These are phyloP conservation scores for Penicillium aurantiogriseum DNA, from an alignment of 2,329 filamentous ascomycete species.

Conservation along the genomic window DNA sequence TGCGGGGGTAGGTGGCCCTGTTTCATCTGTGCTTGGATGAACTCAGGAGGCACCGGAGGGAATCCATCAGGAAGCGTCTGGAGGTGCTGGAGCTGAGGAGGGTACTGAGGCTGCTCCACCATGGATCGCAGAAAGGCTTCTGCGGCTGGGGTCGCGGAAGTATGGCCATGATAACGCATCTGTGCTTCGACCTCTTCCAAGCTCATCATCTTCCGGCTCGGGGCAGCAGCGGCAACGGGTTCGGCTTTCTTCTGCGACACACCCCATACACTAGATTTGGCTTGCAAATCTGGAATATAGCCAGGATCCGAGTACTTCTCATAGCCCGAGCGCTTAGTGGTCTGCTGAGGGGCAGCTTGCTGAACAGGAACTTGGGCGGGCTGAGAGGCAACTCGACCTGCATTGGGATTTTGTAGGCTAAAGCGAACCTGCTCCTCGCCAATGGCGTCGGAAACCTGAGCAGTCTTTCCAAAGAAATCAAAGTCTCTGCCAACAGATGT, in stretches of 20 bases:
- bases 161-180: conserved; percentile 67
- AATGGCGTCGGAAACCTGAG: conserved; percentile 79
- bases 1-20: conserved; percentile 39
- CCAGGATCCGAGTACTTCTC: conserved; percentile 85
- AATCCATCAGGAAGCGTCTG: conserved; percentile 33
- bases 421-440: conserved; percentile 88
- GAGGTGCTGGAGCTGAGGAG: conserved; percentile 35
- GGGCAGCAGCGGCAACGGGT: conserved; percentile 21
- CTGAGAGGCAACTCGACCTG: conserved; percentile 35
- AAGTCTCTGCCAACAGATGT: conserved; percentile 80
- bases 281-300: conserved; percentile 84
- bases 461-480: conserved; percentile 93
- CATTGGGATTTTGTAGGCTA: conserved; percentile 66
- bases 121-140: conserved; percentile 30
- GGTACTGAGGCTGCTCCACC: conserved; percentile 29
- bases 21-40: conserved; percentile 46
- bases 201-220: conserved; percentile 78
- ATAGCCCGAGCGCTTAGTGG: conserved; percentile 76
- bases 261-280: conserved; percentile 91
- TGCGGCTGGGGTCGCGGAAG: conserved; percentile 25
- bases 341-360: conserved; percentile 46
- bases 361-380: conserved; percentile 38
- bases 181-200: conserved; percentile 95
- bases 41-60: conserved; percentile 43
- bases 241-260: conserved; percentile 51